Base-by-base conservation (phyloP, 768 basidiomycete species). In the Boletus rex-veris region DNA sequence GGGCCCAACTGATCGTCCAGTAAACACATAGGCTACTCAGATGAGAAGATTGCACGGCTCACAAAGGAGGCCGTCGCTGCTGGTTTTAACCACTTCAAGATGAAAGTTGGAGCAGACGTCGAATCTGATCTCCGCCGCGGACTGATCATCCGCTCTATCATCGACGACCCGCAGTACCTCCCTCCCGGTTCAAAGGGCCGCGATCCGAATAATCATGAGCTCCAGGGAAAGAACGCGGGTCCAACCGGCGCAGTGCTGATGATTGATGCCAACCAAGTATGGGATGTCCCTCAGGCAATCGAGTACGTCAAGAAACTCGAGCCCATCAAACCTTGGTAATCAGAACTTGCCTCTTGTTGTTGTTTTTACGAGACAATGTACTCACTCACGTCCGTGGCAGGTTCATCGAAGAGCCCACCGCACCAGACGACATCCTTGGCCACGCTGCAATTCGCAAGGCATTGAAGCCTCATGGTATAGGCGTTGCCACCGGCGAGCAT, bases 51-150 rank as follows among this genome's bases (percentile, higher is more conserved):
- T 24, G 80, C 84, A 1, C 80, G 84, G 8, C 80, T 98, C 48
- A 97, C 92, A 9, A 85, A 84, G 64, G 91, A 94, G 66, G 90
- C 93, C 31, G 77, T 98, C 48, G 72, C 79, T 21, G 82, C 80
- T 41, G 95, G 95, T 19, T 98, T 98, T 82, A 96, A 92, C 74
- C 94, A 97, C 74, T 98, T 98, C 83, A 98, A 98, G 75, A 94
- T 98, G 86, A 98, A 98, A 76, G 96, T 98, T 59, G 96, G 96
- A 49, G 86, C 88, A 24, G 79, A 90, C 71, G 77, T 82, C 52
- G 80, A 84, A 37, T 83, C 86, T 67, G 96, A 97, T 72, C 75
- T 94, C 48, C 86, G 92, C 46, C 85, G 95, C 50, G 92, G 92
- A 19, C 81, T 80, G 63, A 79, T 98, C 64, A 95, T 98, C 61